Percentiles rank a stretch among this genome's conserved stretches.
These are phyloP conservation scores for Cajanus cajan DNA, from an alignment of 306 rosid species.

Conservation along the genomic window DNA sequence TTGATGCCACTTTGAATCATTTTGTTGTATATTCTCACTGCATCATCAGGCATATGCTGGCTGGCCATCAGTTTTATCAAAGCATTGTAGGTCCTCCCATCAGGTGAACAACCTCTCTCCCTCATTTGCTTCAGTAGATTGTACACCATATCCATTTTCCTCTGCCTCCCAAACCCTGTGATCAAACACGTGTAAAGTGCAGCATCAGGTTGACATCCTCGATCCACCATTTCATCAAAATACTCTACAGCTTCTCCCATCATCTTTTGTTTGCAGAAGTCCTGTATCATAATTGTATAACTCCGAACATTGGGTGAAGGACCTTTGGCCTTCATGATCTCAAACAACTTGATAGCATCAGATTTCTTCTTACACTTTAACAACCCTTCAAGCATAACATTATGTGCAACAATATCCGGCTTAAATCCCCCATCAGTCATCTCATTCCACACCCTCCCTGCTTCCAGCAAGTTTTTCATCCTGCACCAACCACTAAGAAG, in stretches of 20 bases:
- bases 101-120: slow-evolving; percentile 61
- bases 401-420: slow-evolving; percentile 83
- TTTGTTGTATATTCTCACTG: slow-evolving; percentile 65
- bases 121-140: slow-evolving; percentile 66
- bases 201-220: slow-evolving; percentile 62
- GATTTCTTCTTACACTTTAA: slow-evolving; percentile 70
- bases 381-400: slow-evolving; percentile 79
- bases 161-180: slow-evolving; percentile 81
- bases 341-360: slow-evolving; percentile 82
- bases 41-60: slow-evolving; percentile 79
- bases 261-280: slow-evolving; percentile 67
- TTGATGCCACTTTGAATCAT: slow-evolving; percentile 64
- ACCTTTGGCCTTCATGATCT: slow-evolving; percentile 87
- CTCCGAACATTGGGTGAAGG: slow-evolving; percentile 66
- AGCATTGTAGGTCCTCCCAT: slow-evolving; percentile 72
- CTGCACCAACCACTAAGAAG: slow-evolving; percentile 87
- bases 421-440: slow-evolving; percentile 74
- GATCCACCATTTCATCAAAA: slow-evolving; percentile 61
- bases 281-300: slow-evolving; percentile 66
- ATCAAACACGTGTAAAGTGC: slow-evolving; percentile 76
- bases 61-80: slow-evolving; percentile 76
- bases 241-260: slow-evolving; percentile 65
- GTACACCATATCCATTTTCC: slow-evolving; percentile 65
- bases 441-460: slow-evolving; percentile 90
- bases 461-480: slow-evolving; percentile 75